phyloP scores from a whole-genome alignment of 2,329 filamentous ascomycete species.

The Aureobasidium sp. region DNA sequence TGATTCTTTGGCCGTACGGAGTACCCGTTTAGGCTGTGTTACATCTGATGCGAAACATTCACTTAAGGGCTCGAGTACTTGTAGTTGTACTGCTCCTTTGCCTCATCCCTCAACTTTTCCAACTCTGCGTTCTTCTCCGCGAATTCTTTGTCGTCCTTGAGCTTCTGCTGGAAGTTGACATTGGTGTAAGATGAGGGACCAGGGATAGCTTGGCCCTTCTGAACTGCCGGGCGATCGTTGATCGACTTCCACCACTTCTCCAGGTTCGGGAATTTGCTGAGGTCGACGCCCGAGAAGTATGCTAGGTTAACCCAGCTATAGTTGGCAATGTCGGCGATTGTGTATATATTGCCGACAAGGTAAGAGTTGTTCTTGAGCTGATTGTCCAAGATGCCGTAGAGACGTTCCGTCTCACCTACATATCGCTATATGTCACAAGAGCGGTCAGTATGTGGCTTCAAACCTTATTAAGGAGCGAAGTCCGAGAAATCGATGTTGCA shows the following conservation, averaged over 20 bases:
- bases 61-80: slow-evolving; percentile 35
- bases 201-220: slow-evolving; percentile 33
- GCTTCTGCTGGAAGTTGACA: slow-evolving; percentile 32
- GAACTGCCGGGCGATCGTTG: slow-evolving; percentile 35
- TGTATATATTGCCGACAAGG: slow-evolving; percentile 41
- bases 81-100: slow-evolving; percentile 41
- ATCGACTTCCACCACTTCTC: slow-evolving; percentile 40
- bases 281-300: slow-evolving; percentile 35
- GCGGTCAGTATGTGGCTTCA: not conserved
- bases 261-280: slow-evolving; percentile 37
- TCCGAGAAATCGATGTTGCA: not conserved
- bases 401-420: slow-evolving; percentile 41
- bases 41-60: not conserved
- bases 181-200: slow-evolving; percentile 36
- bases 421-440: slow-evolving; percentile 32
- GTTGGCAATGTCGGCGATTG: slow-evolving; percentile 40
- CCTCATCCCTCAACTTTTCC: slow-evolving; percentile 31
- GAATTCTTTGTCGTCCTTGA: slow-evolving; percentile 43
- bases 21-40: not conserved
- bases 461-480: not conserved
- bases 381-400: slow-evolving; percentile 39
- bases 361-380: slow-evolving; percentile 36
- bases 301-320: slow-evolving; percentile 39
- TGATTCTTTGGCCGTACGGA: not conserved
- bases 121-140: slow-evolving; percentile 39